Evolutionary conservation across 164 flowering plant genomes (phyloP), one percentile per base, ranked within the genome.

Genomic region (Chimonanthus salicifolius): DNA sequence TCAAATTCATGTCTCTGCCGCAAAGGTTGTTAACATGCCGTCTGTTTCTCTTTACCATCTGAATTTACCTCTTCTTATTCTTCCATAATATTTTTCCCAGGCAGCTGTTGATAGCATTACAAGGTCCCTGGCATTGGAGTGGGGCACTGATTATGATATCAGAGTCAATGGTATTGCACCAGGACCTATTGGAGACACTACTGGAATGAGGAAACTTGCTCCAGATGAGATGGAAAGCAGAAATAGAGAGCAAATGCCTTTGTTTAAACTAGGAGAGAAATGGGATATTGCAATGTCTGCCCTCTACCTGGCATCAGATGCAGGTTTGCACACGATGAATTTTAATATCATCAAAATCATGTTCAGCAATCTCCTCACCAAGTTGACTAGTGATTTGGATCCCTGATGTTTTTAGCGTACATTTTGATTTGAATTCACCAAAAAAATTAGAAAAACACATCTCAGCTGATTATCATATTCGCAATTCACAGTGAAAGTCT

Each of bases 271-370:
- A 3, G 98, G 98, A 66, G 94, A 94, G 82, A 91, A 87, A 78
- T 88, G 97, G 94, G 98, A 94, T 78, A 89, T 94, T 75, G 98
- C 98, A 2, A 91, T 94, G 93, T 88, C 97, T 74, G 94, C 95
- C 62, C 71, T 94, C 33, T 91, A 88, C 85, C 88, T 94, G 58
- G 78, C 84, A 64, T 94, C 95, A 7, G 88, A 87, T 82, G 89
- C 98, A 71, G 98, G 98, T 93, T 47, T 7, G 86, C 60, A 54
- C 60, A 13, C 6, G 11, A 54, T 54, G 16, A 54, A 54, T n/a
- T n/a, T 33, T 33, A 33, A 33, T 11, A n/a, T 54, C 9, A 54
- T n/a, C 16, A 54, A 54, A 11, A 54, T 10, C 60, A 54, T 54
- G 60, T 13, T 7, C 1, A n/a, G 4, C n/a, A 54, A 13, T 54